Percentiles rank a stretch among this genome's conserved stretches.
phyloP scores from a whole-genome alignment of 495 filamentous ascomycete species.

The Platismatia glauca region DNA sequence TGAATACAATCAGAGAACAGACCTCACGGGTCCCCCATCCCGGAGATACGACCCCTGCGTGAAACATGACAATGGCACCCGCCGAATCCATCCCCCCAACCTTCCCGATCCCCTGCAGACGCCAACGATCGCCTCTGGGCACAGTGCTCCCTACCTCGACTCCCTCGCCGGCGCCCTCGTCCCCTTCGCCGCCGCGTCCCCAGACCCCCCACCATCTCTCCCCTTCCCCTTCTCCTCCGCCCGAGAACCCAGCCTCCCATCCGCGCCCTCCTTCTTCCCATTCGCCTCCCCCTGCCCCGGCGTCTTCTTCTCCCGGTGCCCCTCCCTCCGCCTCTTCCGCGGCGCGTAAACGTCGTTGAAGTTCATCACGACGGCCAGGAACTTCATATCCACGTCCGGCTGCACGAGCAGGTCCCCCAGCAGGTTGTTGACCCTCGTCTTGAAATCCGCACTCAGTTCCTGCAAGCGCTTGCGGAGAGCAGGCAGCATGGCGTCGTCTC shows the following conservation, averaged over 20 bases:
- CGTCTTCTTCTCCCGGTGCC: conserved; percentile 28
- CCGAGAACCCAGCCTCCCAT: background rate
- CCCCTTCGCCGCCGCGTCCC: conserved; percentile 4
- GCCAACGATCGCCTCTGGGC: background rate
- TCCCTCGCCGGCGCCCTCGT: background rate
- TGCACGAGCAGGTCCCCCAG: conserved; percentile 87
- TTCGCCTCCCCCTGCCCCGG: conserved; percentile 9
- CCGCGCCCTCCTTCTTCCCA: background rate
- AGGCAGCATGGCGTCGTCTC: conserved; percentile 56
- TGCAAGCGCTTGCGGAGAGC: conserved; percentile 62
- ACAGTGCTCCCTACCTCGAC: background rate
- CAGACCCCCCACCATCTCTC: background rate
- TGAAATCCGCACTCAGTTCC: conserved; percentile 65
- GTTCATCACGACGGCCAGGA: conserved; percentile 94
- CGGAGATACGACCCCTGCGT: background rate
- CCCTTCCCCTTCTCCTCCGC: conserved; percentile 13
- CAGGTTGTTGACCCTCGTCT: conserved; percentile 62
- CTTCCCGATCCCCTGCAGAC: background rate
- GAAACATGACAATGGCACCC: background rate
- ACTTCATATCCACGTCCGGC: conserved; percentile 90
- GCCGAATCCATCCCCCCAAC: background rate
- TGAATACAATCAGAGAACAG: background rate
- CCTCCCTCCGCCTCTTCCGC: conserved; percentile 47
- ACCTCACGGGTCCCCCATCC: background rate
- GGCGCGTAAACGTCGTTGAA: conserved; percentile 96